Percentiles rank a stretch among this genome's conserved stretches.
These are phyloP conservation scores for Rhinocladiella mackenziei DNA, from an alignment of 2,329 filamentous ascomycete species.

Conservation along the genomic window DNA sequence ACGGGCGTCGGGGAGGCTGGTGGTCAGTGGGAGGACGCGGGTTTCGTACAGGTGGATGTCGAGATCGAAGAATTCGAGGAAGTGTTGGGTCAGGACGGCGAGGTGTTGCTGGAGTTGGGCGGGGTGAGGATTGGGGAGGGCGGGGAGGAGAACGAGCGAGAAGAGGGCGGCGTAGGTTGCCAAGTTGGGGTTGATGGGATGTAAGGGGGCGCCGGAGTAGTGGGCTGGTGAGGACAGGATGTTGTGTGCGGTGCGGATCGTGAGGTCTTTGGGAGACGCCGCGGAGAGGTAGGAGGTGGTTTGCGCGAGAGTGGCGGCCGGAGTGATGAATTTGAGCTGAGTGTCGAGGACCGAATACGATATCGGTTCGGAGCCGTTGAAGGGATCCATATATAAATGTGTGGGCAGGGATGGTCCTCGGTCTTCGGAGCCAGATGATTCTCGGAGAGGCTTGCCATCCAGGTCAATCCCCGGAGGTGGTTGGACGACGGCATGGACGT, in stretches of 20 bases:
- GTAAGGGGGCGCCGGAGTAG: conserved; percentile 38
- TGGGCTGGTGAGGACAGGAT: conserved; percentile 69
- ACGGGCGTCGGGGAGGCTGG: conserved; percentile 50
- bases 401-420: conserved; percentile 13
- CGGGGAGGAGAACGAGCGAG: conserved; percentile 59
- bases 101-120: conserved; percentile 60
- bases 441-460: conserved; percentile 45
- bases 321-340: conserved; percentile 53
- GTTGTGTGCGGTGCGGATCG: conserved; percentile 73
- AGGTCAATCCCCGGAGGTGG: conserved; percentile 57
- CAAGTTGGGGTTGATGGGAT: conserved; percentile 52
- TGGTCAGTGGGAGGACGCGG: conserved; percentile 62
- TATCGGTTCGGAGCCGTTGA: conserved; percentile 65
- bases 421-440: conserved; percentile 12
- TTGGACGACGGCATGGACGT: conserved; percentile 76
- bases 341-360: conserved; percentile 55
- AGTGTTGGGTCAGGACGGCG: conserved; percentile 60
- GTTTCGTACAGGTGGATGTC: conserved; percentile 68
- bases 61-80: conserved; percentile 63
- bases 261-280: conserved; percentile 62
- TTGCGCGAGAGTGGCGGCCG: conserved; percentile 31
- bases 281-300: conserved; percentile 57
- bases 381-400: conserved; percentile 75
- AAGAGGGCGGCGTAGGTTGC: conserved; percentile 71
- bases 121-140: conserved; percentile 39